Base-by-base conservation (phyloP, 306 rosid genomes). In the Prunus kanzakura region DNA sequence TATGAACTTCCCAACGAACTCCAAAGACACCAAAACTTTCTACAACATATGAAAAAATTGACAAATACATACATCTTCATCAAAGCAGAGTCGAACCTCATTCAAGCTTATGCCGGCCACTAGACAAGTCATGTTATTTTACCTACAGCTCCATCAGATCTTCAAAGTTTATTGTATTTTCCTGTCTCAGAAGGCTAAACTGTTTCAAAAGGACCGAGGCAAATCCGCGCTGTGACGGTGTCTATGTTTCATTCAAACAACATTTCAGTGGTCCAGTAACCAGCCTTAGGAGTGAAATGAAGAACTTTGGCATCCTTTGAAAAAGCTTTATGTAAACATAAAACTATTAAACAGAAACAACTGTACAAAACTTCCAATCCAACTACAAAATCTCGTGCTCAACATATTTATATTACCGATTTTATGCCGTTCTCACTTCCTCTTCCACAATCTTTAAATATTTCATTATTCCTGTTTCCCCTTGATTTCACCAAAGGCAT, bases 361-460 rank as follows among this genome's bases (percentile, higher is more conserved):
- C 80, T 70, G 79, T 86, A 78, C 78, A 83, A 11, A 60, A 67
- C 82, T 73, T 84, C 73, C 89, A 78, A 55, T 81, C 79, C 84
- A 78, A 61, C 87, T 80, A 78, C 85, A 82, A 80, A 84, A 76
- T 81, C 78, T 82, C 55, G 15, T 47, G 67, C 78, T 72, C 78
- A 79, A 71, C 81, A 75, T 77, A 80, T 50, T 69, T 57, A 19
- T 35, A 75, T 73, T 71, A 25, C 73, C 41, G 49, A 45, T 5
- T 38, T 54, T 20, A 60, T 73, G 77, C 29, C n/a, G 57, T 78
- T 55, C 72, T 51, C 62, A 71, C 52, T 75, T 77, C 72, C 32
- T 51, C 46, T 4, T 4, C 69, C 78, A 43, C 73, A 57, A 46
- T 45, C 64, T 55, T 25, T 61, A 30, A 23, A 55, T 38, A 19